These are phyloP conservation scores for Lagerstroemia speciosa DNA, from an alignment of 345 rosid genomes.

Conservation along the genomic window DNA sequence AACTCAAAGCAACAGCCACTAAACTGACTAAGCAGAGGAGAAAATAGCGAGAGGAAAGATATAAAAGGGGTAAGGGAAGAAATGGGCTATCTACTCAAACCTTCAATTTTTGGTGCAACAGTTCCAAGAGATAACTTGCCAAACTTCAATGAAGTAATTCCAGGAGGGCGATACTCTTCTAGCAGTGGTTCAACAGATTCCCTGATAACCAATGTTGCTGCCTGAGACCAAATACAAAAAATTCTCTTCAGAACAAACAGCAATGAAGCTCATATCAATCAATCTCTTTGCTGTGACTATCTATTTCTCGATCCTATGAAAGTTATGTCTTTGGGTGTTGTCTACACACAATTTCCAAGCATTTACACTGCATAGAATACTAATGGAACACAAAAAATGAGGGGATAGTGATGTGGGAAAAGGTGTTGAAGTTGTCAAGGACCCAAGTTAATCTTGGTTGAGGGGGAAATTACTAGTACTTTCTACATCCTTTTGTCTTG, in stretches of 20 bases:
- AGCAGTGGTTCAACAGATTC: constrained; percentile 97
- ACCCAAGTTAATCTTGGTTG: background rate
- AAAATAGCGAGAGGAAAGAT: background rate
- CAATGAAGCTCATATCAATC: background rate
- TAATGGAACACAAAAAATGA: background rate
- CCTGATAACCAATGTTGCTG: constrained; percentile 76
- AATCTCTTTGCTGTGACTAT: background rate
- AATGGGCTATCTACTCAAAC: constrained; percentile 23
- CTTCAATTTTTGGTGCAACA: constrained; percentile 98
- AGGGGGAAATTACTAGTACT: background rate
- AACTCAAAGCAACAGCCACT: background rate
- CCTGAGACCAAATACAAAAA: constrained; percentile 40
- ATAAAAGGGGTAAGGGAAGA: background rate
- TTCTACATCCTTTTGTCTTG: background rate
- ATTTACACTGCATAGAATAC: background rate
- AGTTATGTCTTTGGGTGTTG: background rate
- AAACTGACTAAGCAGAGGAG: background rate
- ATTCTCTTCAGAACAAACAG: background rate
- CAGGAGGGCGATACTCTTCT: constrained; percentile 94
- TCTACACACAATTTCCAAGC: background rate
- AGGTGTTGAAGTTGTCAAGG: background rate
- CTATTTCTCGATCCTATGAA: background rate
- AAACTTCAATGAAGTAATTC: constrained; percentile 86
- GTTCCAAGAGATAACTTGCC: constrained; percentile 83
- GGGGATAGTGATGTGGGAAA: background rate